These are phyloP conservation scores for Nannochloris sp. DNA, from an alignment of 139 green algal genomes.

Conservation along the genomic window DNA sequence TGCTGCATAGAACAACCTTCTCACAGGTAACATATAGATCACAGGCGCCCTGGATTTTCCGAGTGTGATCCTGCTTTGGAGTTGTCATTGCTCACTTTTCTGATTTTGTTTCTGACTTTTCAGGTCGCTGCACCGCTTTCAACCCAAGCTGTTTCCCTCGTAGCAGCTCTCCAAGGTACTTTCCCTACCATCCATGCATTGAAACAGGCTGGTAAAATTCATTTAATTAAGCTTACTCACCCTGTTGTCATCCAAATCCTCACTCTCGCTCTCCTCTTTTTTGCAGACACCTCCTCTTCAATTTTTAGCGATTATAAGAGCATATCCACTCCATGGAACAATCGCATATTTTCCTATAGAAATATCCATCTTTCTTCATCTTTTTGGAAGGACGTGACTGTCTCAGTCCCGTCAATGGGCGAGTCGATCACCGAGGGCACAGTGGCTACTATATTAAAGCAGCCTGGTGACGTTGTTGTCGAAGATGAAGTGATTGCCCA, in stretches of 20 bases:
- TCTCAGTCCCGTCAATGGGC: conserved; percentile 79
- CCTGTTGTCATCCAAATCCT: neutral
- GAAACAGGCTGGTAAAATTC: too few relatives aligned
- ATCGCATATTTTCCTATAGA: neutral
- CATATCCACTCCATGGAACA: neutral
- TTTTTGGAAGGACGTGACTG: conserved; percentile 10
- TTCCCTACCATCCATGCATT: neutral
- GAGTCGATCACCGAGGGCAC: conserved; percentile 91
- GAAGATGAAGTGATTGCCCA: conserved; percentile 93
- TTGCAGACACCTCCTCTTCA: neutral
- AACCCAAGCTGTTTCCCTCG: neutral
- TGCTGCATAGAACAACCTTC: neutral
- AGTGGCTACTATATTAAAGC: conserved; percentile 70
- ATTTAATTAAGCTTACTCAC: too few relatives aligned
- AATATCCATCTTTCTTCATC: neutral
- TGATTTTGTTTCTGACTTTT: neutral
- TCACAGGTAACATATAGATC: too few relatives aligned
- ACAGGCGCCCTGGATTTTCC: too few relatives aligned
- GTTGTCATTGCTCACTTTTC: neutral
- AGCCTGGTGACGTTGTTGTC: conserved; percentile 65
- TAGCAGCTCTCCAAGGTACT: neutral
- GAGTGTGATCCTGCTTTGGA: too few relatives aligned
- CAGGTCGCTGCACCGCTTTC: conserved; percentile 7
- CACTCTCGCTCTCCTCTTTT: neutral
- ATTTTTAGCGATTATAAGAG: neutral